Base-by-base conservation (phyloP, 768 basidiomycete species). In the Tylopilus sp. region DNA sequence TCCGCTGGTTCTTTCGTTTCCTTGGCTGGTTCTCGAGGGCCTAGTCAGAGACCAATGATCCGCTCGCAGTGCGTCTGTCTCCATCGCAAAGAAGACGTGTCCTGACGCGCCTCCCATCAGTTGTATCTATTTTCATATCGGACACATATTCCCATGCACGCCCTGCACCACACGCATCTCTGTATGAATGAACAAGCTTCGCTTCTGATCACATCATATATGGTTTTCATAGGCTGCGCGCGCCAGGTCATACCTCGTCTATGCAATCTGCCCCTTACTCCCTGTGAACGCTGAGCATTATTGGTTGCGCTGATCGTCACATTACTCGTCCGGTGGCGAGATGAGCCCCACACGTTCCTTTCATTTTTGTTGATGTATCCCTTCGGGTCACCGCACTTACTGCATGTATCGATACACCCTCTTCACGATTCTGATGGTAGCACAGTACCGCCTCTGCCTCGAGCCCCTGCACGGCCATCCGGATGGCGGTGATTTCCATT, bases 21-120 rank as follows among this genome's bases (percentile, higher is more conserved):
- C 47, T 66, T 41, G 54, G 49, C 43, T 60, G 59, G 66, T 48
- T 68, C 30, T 56, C 56, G 52, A 60, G 58, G 56, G 53, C 59
- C 56, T 69, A 45, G 39, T 35, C 43, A 48, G 56, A 56, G 57
- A 58, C 22, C 55, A 47, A 21, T 35, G 30, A 44, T 41, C 17
- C 31, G 12, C 40, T 50, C 36, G 30, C 51, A 15, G 62, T 58
- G 40, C 39, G 60, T 52, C 41, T 11, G 13, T 44, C 43, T 15
- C 10, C 44, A 21, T 17, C 38, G 25, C 30, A 22, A 38, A 35
- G 44, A 20, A 17, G 33, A 35, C 25, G 36, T 38, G 17, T 17
- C 6, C 54, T 57, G 28, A 66, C 35, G 17, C 11, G 20, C 18
- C 47, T 17, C 39, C 31, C 31, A 31, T 13, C 46, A 53, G 41